Base-by-base conservation (phyloP, 208 protist species). In the Acanthamoeba castellanii region DNA sequence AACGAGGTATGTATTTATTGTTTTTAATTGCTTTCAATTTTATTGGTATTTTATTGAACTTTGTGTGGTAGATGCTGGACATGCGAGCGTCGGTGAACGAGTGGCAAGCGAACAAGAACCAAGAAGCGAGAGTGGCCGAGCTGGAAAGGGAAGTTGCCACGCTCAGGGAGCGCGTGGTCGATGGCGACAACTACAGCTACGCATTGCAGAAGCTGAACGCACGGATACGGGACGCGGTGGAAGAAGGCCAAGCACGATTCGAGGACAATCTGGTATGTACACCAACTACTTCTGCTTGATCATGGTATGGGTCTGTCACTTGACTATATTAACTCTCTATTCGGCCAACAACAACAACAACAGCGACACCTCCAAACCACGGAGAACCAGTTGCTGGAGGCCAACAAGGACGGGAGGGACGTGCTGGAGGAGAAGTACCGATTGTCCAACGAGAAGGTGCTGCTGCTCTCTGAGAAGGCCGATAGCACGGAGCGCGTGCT, bases 401-500 rank as follows among this genome's bases (percentile, higher is more conserved):
- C 64, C 14, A 85, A 85, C 37, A 81, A 68, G 13, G 66, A 57
- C 6, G 72, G 57, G 0, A 25, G 34, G 11, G 55, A 85, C 50
- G 72, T 94, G 16, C 32, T 94, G 3, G 91, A 94, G n/a, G 91
- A 94, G 91, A 81, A 70, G 50, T 78, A 47, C 25, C 91, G 91
- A 3, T 50, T 94, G 32, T 78, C 70, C 50, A 94, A 94, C 91
- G 91, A 94, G n/a, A 94, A 94, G 45, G 55, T 85, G 42, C n/a
- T 94, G 45, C 45, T 94, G 45, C 50, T 94, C 4, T 85, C 91
- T 11, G 91, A 94, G 55, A 82, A 85, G 32, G 72, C 91, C 16
- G 91, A 94, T 42, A 85, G 52, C 34, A 42, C 50, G 7, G 91
- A 94, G 27, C 27, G 30, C 9, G n/a, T 94, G 11, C 42, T 94